Conservation (phyloP, 345 rosid species). For the Alliaria petiolata region DNA sequence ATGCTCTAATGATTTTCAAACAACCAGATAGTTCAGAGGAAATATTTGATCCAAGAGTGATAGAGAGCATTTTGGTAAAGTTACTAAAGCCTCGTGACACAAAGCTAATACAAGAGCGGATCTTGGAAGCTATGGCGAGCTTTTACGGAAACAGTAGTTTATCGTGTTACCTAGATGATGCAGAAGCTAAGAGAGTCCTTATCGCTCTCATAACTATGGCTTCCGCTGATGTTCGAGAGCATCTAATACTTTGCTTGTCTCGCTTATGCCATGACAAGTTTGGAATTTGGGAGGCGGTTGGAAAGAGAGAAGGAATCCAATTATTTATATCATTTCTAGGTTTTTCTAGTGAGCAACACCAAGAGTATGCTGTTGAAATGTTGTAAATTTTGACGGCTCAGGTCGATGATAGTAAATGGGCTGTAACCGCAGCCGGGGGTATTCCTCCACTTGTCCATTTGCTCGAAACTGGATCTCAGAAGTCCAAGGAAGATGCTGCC, state of each 20-base stretch:
- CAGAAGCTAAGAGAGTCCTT: slow-evolving; percentile 82
- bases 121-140: slow-evolving; percentile 91
- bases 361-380: slow-evolving; percentile 74
- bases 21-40: slow-evolving; percentile 25
- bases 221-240: slow-evolving; percentile 56
- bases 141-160: slow-evolving; percentile 68
- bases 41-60: slow-evolving; percentile 34
- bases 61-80: slow-evolving; percentile 53
- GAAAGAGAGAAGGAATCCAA: slow-evolving; percentile 82
- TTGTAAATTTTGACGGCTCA: slow-evolving; percentile 65
- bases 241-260: slow-evolving; percentile 57
- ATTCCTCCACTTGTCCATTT: slow-evolving; percentile 91
- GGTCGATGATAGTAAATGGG: slow-evolving; percentile 96
- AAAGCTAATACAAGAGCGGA: slow-evolving; percentile 70
- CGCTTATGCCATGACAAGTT: slow-evolving; percentile 49
- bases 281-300: slow-evolving; percentile 76
- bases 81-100: slow-evolving; percentile 65
- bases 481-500: slow-evolving; percentile 79
- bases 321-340: slow-evolving; percentile 77
- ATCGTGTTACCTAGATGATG: slow-evolving; percentile 47
- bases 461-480: slow-evolving; percentile 76
- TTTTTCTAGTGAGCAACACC: slow-evolving; percentile 85
- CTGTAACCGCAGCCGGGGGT: slow-evolving; percentile 94
- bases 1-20: slow-evolving; percentile 67
- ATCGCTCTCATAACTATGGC: slow-evolving; percentile 79